Percentiles rank a stretch among this genome's conserved stretches.
Conservation (phyloP, 129 eudicot species). For the Glebionis coronaria region DNA sequence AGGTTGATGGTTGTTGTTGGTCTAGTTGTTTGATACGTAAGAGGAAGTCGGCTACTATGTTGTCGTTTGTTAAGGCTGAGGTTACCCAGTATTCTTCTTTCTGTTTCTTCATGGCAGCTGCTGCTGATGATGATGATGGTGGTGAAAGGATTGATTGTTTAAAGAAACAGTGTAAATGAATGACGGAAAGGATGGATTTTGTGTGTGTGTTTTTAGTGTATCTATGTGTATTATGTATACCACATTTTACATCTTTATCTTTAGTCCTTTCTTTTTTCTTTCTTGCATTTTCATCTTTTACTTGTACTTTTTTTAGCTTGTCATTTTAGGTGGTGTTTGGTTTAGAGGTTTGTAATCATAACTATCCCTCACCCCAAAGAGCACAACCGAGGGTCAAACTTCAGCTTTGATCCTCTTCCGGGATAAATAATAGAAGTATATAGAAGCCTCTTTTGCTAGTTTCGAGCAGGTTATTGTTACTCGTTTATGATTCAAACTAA, state of each 20-base stretch:
- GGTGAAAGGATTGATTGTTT: conserved; percentile 27
- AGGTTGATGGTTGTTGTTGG: not conserved
- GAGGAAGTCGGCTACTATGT: conserved; percentile 40
- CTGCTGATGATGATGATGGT: not conserved
- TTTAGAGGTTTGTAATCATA: no score
- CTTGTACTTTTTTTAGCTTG: not conserved
- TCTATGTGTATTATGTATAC: conserved; percentile 4
- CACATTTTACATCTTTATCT: not conserved
- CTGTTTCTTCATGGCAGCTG: conserved; percentile 14
- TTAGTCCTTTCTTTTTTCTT: conserved; percentile 2
- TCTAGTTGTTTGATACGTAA: conserved; percentile 36
- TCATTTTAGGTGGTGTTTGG: no score
- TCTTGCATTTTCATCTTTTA: not conserved
- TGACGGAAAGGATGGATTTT: conserved; percentile 24
- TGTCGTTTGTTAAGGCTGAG: conserved; percentile 40
- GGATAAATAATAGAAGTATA: no score
- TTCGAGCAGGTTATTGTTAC: no score
- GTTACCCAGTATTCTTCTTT: conserved; percentile 33
- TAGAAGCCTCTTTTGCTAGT: no score
- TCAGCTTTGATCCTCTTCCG: no score
- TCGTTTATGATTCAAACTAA: no score
- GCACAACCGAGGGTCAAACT: no score
- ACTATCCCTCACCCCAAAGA: no score
- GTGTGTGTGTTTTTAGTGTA: conserved; percentile 9
- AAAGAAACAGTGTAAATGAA: conserved; percentile 22